Evolutionary conservation across 306 rosid species (phyloP), one percentile per base, ranked within the genome.

Genomic region (Ceratonia siliqua): DNA sequence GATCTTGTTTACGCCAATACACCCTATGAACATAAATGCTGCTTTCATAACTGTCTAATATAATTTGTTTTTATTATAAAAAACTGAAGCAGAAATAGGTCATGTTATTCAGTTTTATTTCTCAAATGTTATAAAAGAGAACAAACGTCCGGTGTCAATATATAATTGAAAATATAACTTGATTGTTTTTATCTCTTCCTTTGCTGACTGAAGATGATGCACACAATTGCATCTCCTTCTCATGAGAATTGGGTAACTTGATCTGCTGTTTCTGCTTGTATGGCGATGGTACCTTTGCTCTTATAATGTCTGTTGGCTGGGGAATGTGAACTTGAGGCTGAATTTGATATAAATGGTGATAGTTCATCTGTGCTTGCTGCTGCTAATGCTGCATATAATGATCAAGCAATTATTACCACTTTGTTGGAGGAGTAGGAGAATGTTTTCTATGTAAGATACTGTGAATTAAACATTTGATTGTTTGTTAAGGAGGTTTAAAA

Each of bases 171-270:
- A 35, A 48, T 68, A 68, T 32, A 48, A 13, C 20, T 6, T 35
- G 22, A 32, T 49, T 15, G 10, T 41, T 48, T 5, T 30, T 49
- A 10, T 18, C 17, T 18, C 11, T 8, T 4, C 62, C 13, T 76
- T 57, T 70, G 77, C 83, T 86, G 91, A 79, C 71, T 87, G 76
- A 89, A 79, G 85, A 85, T 87, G 88, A 85, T 87, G 89, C 87
- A 82, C 75, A 67, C 80, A 8, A 64, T 89, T 32, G 82, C 91
- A 35, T 85, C 78, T 66, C 84, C 82, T 58, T 73, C 85, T 68
- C 70, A 75, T 20, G 89, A 85, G 78, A 89, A 85, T 73, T 82
- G 89, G 79, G 82, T 87, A 89, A 87, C 75, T 73, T 75, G 84
- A 62, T 86, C 89, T 68, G 85, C 88, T 58, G 87, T 85, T 69